Conservation (phyloP, 805 yeast species). For the Metschnikowia cubensis region DNA sequence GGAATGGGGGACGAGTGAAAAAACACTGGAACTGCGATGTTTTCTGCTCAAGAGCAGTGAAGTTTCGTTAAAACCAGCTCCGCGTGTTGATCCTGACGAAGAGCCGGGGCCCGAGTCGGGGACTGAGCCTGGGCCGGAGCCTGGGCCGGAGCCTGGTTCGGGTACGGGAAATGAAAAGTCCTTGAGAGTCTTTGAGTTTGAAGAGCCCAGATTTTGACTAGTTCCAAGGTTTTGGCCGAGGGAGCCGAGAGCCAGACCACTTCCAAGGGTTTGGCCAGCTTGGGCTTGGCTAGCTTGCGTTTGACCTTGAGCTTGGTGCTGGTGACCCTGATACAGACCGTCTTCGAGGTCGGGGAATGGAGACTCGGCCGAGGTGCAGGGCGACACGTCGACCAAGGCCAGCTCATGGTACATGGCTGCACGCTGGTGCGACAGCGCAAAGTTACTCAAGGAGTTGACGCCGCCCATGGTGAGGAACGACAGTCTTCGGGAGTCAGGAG, state of each 20-base stretch:
- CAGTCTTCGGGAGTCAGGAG: not conserved
- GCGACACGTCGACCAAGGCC: conserved; percentile 10
- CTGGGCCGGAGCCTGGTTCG: not conserved
- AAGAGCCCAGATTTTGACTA: too few species aligned
- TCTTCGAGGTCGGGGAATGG: conserved; percentile 2
- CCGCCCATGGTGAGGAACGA: conserved; percentile 1
- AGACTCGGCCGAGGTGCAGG: conserved; percentile 12
- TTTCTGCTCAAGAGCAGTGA: not conserved
- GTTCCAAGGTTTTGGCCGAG: not conserved
- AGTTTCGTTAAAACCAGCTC: not conserved
- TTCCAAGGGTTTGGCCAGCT: not conserved
- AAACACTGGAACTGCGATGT: conserved; percentile 23
- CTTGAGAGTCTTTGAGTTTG: too few species aligned
- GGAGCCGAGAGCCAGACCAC: too few species aligned
- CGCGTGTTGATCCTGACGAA: too few species aligned
- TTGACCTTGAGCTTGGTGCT: too few species aligned
- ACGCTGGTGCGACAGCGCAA: conserved; percentile 37
- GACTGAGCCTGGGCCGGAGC: too few species aligned
- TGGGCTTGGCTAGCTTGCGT: too few species aligned
- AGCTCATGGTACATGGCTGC: conserved; percentile 24
- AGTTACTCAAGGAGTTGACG: conserved; percentile 24
- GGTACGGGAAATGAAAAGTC: not conserved
- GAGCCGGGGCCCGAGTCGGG: not conserved
- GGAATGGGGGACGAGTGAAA: not conserved
- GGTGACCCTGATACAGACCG: not conserved